phyloP scores from a whole-genome alignment of 495 filamentous ascomycete species.

The Penicillium pulvis region DNA sequence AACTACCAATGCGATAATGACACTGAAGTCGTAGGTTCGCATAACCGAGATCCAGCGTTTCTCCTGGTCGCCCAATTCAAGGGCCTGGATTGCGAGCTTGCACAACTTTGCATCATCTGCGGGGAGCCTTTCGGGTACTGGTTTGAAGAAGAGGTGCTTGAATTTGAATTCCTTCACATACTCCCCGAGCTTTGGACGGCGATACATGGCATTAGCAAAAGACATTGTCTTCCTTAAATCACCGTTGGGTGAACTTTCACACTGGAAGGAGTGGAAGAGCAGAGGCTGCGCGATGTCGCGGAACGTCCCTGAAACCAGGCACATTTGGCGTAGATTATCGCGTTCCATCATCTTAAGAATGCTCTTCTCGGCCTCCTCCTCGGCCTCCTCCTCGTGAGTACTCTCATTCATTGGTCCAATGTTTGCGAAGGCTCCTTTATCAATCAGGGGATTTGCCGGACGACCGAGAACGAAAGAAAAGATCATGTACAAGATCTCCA shows the following conservation, averaged over 20 bases:
- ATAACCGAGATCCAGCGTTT: no score
- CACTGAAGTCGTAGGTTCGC: slow-evolving; percentile 9
- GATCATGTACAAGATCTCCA: not conserved
- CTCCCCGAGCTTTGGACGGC: slow-evolving; percentile 21
- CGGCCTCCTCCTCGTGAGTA: no score
- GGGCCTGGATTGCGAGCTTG: no score
- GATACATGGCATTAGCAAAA: slow-evolving; percentile 21
- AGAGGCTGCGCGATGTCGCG: slow-evolving; percentile 28
- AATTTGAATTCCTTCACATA: slow-evolving; percentile 10
- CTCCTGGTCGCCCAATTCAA: no score
- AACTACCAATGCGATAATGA: slow-evolving; percentile 19
- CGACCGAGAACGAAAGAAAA: not conserved
- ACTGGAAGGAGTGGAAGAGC: slow-evolving; percentile 17
- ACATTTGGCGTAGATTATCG: slow-evolving; percentile 16
- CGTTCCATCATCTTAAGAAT: not conserved
- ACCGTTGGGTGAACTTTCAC: slow-evolving; percentile 5
- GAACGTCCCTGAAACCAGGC: slow-evolving; percentile 26
- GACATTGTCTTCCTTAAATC: slow-evolving; percentile 5
- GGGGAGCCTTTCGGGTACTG: no score
- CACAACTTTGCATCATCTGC: no score
- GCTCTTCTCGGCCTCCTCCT: no score
- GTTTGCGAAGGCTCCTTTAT: no score
- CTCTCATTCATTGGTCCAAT: no score
- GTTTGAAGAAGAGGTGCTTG: no score
- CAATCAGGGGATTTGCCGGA: no score